phyloP scores from a whole-genome alignment of 176 grass and related monocot species.

The Elaeis guineensis region DNA sequence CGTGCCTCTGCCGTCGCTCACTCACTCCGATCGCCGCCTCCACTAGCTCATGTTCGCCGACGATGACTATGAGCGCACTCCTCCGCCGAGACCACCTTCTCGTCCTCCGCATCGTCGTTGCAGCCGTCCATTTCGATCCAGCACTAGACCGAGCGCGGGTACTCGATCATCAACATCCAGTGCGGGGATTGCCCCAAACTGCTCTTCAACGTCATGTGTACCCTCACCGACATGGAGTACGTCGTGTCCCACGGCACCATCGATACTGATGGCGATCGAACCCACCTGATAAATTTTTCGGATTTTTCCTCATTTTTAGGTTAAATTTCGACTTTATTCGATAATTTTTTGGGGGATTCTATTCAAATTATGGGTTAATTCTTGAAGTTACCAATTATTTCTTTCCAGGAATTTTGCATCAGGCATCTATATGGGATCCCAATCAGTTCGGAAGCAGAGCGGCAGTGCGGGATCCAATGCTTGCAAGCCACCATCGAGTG shows the following conservation, averaged over 20 bases:
- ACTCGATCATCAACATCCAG: conserved; percentile 10
- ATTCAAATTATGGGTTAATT: not conserved
- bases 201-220: conserved; percentile 8
- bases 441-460: not conserved
- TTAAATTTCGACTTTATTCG: no score
- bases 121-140: not conserved
- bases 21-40: conserved; percentile 4
- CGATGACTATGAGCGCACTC: not conserved
- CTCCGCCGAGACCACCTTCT: no score
- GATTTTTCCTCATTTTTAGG: no score
- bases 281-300: not conserved
- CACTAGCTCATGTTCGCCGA: conserved; percentile 18
- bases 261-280: not conserved
- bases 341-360: not conserved
- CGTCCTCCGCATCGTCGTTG: not conserved
- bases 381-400: not conserved
- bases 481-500: not conserved
- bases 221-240: conserved; percentile 11
- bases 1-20: not conserved
- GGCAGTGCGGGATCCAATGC: not conserved
- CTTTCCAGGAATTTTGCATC: not conserved
- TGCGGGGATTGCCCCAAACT: conserved; percentile 8
- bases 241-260: conserved; percentile 14
- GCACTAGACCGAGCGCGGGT: conserved; percentile 7
- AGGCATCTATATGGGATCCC: not conserved